A percentile compares a stretch with the other conserved stretches of the same genome.
Evolutionary conservation across 176 grass and related monocot species (phyloP).

Genomic region (Carex scoparia): DNA sequence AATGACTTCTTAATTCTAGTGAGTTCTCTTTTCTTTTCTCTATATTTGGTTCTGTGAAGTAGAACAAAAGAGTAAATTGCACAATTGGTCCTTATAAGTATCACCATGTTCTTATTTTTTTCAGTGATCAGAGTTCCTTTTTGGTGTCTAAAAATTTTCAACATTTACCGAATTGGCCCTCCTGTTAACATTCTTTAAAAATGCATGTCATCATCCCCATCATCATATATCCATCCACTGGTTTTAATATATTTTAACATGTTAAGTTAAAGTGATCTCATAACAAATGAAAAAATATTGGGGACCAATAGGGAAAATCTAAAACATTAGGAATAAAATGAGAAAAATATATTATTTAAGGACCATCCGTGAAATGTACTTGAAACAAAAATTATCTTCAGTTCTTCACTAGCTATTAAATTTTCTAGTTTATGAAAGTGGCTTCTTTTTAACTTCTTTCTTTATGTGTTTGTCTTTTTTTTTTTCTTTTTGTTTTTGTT

Average conservation of each 20-base stretch:
- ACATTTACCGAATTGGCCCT: not conserved
- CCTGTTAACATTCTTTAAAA: not conserved
- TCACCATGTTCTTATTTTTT: not conserved
- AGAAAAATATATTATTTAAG: not conserved
- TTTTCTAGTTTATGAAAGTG: no score
- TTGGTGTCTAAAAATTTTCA: not conserved
- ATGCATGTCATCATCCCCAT: not conserved
- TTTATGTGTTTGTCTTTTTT: constrained; percentile 18
- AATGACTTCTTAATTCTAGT: constrained; percentile 88
- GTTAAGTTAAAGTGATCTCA: not conserved
- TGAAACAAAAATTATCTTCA: not conserved
- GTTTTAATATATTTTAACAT: not conserved
- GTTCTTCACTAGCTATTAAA: not conserved
- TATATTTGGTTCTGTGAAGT: not conserved
- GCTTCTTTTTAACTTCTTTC: constrained; percentile 1
- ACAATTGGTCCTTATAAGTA: not conserved
- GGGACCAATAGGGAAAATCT: not conserved
- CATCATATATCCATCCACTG: no score
- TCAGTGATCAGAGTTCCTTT: not conserved
- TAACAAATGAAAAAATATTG: not conserved
- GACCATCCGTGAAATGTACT: not conserved
- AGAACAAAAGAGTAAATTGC: not conserved
- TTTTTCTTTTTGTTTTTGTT: not conserved
- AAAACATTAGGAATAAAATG: no score
- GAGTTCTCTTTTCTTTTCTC: constrained; percentile 29